Base-by-base conservation (phyloP, 2,329 filamentous ascomycete genomes). In the Tolypocladium inflatum region DNA sequence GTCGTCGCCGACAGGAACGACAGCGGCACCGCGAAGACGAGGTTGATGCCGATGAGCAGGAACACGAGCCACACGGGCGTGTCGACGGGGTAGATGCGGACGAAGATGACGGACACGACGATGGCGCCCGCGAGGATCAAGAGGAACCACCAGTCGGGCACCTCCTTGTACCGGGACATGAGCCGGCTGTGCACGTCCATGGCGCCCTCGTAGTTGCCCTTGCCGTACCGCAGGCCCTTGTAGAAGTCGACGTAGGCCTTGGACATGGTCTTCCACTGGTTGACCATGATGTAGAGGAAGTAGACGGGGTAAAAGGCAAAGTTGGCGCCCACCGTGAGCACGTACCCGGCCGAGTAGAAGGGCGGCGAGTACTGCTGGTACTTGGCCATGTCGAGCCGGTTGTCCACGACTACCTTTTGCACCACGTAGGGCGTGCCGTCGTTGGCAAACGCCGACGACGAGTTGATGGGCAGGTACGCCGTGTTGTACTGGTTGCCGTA, bases 121-220 rank as follows among this genome's bases (percentile, higher is more conserved):
- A 65, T 60, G 56, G 70, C 67, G 48, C 41, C 60, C 23, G 68
- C 59, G 4, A 77, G 67, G 48, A 78, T 75, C 39, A 71, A 38
- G 7, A 77, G 62, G 63, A 76, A 78, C 76, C 76, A 78, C 76
- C 75, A 78, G 62, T 77, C 75, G 1, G 76, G 76, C 3, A 77
- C 74, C 57, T 78, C 76, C 1, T 64, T 64, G 59, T 76, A 78
- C 41, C 68, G 68, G 13, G 68, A 60, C 76, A 78, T 78, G 6
- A 72, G 62, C 9, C 66, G 64, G 58, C 63, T 74, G 63, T 77
- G 74, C 3, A 74, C 67, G 60, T 78, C 76, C 65, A 70, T 73
- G 48, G 70, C 67, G 21, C 70, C 72, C 6, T 73, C 73, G 59
- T 75, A 76, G 63, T 74, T 76, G 43, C 70, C 68, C 55, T 70